Evolutionary conservation across 2,329 filamentous ascomycete species (phyloP).

Genomic region (Ilyonectria robusta): DNA sequence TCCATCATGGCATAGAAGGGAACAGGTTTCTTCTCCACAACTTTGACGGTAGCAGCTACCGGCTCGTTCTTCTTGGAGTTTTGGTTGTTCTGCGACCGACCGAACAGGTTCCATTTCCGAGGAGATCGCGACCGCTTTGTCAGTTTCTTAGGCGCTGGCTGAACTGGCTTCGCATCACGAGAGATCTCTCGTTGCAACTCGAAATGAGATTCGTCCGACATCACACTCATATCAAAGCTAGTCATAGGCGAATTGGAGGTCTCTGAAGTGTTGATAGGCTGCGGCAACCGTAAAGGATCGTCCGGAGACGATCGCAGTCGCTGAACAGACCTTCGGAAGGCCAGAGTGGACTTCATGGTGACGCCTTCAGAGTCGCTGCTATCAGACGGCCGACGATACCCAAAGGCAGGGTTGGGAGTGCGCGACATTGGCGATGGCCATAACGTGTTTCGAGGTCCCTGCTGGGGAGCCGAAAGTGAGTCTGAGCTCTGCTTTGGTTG

Average conservation of each 20-base stretch:
- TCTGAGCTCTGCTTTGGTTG: conserved; percentile 59
- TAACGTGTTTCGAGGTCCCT: conserved; percentile 60
- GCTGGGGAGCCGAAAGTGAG: conserved; percentile 57
- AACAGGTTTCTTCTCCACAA: conserved; percentile 65
- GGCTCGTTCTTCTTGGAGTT: conserved; percentile 57
- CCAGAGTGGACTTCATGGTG: conserved; percentile 65
- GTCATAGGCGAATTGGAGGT: conserved; percentile 64
- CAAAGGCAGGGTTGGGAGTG: conserved; percentile 38
- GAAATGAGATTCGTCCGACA: conserved; percentile 69
- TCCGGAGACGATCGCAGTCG: conserved; percentile 63
- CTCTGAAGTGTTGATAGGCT: conserved; percentile 65
- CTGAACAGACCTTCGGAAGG: conserved; percentile 69
- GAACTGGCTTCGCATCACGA: conserved; percentile 48
- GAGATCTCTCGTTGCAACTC: conserved; percentile 57
- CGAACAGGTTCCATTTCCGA: conserved; percentile 75
- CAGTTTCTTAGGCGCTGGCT: conserved; percentile 65
- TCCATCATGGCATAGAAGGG: conserved; percentile 76
- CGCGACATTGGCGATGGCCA: conserved; percentile 70
- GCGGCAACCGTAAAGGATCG: conserved; percentile 63
- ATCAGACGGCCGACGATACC: conserved; percentile 65
- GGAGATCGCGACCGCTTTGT: conserved; percentile 69
- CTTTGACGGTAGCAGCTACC: conserved; percentile 64
- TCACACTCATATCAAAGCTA: conserved; percentile 69
- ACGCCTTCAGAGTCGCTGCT: conserved; percentile 68
- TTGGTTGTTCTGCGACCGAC: conserved; percentile 65